Conservation (phyloP, 768 basidiomycete genomes). For the Glaciozyma antarctica region DNA sequence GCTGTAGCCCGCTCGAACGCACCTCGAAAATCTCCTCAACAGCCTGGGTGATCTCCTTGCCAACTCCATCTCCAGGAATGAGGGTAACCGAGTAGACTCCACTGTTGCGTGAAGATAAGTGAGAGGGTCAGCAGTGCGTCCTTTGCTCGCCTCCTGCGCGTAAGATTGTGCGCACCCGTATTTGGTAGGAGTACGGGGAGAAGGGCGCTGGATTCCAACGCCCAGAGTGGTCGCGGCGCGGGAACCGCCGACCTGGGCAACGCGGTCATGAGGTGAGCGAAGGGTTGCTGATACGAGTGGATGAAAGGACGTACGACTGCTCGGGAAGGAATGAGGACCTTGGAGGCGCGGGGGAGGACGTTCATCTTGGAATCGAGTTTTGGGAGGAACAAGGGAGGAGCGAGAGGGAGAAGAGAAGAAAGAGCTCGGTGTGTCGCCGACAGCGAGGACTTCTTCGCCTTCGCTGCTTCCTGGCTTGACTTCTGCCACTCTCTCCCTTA, state of each 20-base stretch:
- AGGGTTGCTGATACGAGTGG: not conserved
- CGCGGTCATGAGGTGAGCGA: not conserved
- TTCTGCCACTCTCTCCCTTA: not conserved
- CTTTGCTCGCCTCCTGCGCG: not conserved
- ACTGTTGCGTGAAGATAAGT: not conserved
- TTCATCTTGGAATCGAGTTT: not conserved
- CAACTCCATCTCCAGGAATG: constrained; percentile 92
- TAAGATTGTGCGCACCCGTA: constrained; percentile 44
- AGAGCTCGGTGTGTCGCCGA: not conserved
- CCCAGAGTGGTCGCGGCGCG: constrained; percentile 30
- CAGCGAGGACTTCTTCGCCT: not conserved
- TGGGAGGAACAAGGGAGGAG: not conserved
- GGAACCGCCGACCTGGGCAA: constrained; percentile 6
- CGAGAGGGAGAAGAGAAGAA: not conserved
- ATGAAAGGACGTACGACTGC: not conserved
- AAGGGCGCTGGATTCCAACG: constrained; percentile 19
- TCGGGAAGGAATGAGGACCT: not conserved
- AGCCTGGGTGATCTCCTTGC: constrained; percentile 91
- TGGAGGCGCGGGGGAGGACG: not conserved
- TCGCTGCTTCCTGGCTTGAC: not conserved
- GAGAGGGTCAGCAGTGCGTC: constrained; percentile 35
- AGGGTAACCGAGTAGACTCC: constrained; percentile 8
- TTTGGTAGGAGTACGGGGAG: constrained; percentile 52
- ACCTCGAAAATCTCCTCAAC: constrained; percentile 95
- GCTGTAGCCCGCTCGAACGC: not conserved